These are phyloP conservation scores for Aciculosporium take DNA, from an alignment of 2,329 filamentous ascomycete genomes.

Conservation along the genomic window DNA sequence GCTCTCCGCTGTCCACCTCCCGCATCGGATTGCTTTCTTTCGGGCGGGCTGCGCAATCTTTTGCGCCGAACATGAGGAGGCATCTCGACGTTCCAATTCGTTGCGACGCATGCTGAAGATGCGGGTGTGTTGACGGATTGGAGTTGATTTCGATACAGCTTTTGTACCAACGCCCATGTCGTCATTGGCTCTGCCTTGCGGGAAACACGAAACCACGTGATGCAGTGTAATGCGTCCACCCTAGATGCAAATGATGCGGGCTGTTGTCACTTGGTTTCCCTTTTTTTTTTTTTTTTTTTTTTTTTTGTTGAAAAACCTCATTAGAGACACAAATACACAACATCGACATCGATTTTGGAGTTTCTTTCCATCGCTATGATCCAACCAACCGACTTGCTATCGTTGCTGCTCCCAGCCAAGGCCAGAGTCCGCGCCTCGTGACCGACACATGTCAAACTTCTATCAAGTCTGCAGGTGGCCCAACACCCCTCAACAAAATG, in stretches of 20 bases:
- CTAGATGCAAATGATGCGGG: background rate
- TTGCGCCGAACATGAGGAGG: constrained; percentile 56
- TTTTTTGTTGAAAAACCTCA: too few relatives aligned
- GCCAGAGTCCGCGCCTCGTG: too few relatives aligned
- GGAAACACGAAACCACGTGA: constrained; percentile 18
- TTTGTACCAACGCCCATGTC: constrained; percentile 5
- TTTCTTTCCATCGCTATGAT: background rate
- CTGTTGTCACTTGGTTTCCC: background rate
- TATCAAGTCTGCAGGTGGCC: constrained; percentile 62
- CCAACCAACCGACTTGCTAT: background rate
- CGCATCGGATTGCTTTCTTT: constrained; percentile 9
- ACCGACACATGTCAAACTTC: constrained; percentile 28
- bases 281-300: too few relatives aligned
- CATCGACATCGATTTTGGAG: background rate
- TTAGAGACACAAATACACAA: too few relatives aligned
- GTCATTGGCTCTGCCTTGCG: constrained; percentile 15
- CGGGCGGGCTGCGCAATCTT: constrained; percentile 37
- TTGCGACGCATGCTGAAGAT: constrained; percentile 8
- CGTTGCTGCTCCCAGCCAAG: background rate
- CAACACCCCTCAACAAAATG: constrained; percentile 74
- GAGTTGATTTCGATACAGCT: background rate
- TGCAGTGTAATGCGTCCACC: background rate
- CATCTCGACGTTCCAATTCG: constrained; percentile 29
- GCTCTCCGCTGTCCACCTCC: constrained; percentile 12
- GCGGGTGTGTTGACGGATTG: background rate